Conservation (phyloP, 2,329 filamentous ascomycete genomes). For the Exophiala aquamarina region DNA sequence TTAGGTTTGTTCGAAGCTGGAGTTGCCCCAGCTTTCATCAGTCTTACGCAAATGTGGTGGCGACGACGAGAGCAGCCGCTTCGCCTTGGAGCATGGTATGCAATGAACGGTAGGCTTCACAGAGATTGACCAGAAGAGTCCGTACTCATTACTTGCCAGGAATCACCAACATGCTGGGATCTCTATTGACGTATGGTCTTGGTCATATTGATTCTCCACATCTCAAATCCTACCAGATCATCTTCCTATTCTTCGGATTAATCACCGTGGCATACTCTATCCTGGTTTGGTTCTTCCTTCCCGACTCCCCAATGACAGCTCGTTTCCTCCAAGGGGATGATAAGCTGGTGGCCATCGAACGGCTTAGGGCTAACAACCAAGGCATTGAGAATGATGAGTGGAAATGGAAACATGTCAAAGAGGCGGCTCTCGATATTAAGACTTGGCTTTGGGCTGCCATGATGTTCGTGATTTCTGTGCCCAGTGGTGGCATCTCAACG, state of each 20-base stretch:
- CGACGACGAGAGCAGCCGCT: conserved; percentile 53
- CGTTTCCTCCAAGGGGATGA: conserved; percentile 57
- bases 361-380: conserved; percentile 51
- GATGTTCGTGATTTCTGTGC: conserved; percentile 52
- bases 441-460: conserved; percentile 60
- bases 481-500: conserved; percentile 21
- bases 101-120: conserved; percentile 37
- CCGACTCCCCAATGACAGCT: conserved; percentile 62
- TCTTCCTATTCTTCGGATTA: conserved; percentile 51
- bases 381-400: conserved; percentile 43
- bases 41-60: conserved; percentile 58
- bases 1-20: conserved; percentile 58
- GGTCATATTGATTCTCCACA: conserved; percentile 47
- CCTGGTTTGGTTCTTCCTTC: conserved; percentile 57
- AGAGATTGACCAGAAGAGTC: neutral
- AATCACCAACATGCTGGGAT: conserved; percentile 55
- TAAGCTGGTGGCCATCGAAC: conserved; percentile 59
- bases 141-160: conserved; percentile 41
- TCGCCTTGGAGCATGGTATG: conserved; percentile 53
- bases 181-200: conserved; percentile 54
- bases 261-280: conserved; percentile 54
- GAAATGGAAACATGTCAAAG: conserved; percentile 55
- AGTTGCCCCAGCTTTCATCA: conserved; percentile 51
- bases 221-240: conserved; percentile 52
- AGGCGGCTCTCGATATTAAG: conserved; percentile 58